phyloP scores from a whole-genome alignment of 305 asterid genomes.

The Fraxinus baroniana region DNA sequence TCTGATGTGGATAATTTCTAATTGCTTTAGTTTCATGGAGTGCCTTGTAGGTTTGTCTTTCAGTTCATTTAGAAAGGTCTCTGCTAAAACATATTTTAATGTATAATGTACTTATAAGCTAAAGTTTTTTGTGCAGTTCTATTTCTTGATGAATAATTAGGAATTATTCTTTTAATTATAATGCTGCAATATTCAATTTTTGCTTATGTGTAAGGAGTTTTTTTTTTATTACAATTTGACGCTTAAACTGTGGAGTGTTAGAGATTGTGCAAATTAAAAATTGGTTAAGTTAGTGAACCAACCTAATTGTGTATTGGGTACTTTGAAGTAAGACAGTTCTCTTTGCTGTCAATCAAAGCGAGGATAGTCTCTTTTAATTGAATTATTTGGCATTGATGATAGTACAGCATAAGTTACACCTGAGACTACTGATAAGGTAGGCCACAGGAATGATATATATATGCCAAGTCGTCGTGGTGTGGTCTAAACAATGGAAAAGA shows the following conservation, averaged over 20 bases:
- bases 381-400: neutral
- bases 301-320: neutral
- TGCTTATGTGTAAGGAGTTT: neutral
- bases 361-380: neutral
- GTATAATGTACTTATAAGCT: neutral
- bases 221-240: neutral
- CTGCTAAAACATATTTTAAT: neutral
- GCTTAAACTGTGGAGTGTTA: neutral
- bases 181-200: neutral
- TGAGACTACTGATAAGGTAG: neutral
- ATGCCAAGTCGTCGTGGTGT: neutral
- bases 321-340: neutral
- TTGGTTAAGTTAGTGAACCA: neutral
- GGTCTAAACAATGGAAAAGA: neutral
- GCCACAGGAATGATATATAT: neutral
- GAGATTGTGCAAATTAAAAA: neutral
- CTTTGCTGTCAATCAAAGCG: neutral
- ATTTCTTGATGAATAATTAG: neutral
- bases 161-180: neutral
- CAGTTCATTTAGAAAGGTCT: neutral
- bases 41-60: neutral
- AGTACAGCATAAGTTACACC: neutral
- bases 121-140: neutral
- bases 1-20: neutral
- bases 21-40: constrained; percentile 7